Conservation (phyloP, 768 basidiomycete genomes). For the Botryobasidium botryosum region DNA sequence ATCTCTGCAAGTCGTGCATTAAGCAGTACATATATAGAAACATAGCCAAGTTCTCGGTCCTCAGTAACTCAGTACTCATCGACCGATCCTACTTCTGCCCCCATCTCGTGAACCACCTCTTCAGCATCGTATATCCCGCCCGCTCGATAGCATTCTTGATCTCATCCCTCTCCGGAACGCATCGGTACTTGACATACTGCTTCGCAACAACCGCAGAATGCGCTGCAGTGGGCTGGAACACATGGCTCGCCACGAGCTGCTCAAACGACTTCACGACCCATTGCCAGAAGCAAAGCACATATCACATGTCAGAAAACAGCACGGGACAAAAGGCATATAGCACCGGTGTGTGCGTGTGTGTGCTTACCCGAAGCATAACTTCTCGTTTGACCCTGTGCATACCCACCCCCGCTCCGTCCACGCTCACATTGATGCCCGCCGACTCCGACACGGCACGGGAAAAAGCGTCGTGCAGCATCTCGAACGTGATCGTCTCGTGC, state of each 20-base stretch:
- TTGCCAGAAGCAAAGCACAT: not conserved
- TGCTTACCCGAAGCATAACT: conserved; percentile 50
- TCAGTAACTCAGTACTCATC: too few relatives aligned
- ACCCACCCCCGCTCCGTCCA: conserved; percentile 40
- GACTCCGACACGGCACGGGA: conserved; percentile 57
- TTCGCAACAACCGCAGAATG: conserved; percentile 34
- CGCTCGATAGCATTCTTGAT: conserved; percentile 51
- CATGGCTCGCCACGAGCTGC: conserved; percentile 33
- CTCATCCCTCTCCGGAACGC: conserved; percentile 41
- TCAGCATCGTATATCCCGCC: conserved; percentile 50
- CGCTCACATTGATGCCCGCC: conserved; percentile 52
- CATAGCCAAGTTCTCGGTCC: too few relatives aligned
- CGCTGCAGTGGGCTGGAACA: conserved; percentile 38
- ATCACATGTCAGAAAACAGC: not conserved
- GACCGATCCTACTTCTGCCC: too few relatives aligned
- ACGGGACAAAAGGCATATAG: conserved; percentile 13
- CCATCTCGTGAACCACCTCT: conserved; percentile 74
- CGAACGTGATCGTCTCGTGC: conserved; percentile 71
- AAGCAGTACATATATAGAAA: too few relatives aligned
- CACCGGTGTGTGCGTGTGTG: too few relatives aligned
- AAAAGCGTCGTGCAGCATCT: conserved; percentile 73
- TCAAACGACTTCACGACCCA: conserved; percentile 50
- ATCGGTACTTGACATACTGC: conserved; percentile 64
- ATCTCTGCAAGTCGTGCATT: too few relatives aligned
- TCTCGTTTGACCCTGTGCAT: conserved; percentile 50